Evolutionary conservation across 2,329 filamentous ascomycete species (phyloP), one percentile per base, ranked within the genome.

Genomic region (Fusarium staphyleae): DNA sequence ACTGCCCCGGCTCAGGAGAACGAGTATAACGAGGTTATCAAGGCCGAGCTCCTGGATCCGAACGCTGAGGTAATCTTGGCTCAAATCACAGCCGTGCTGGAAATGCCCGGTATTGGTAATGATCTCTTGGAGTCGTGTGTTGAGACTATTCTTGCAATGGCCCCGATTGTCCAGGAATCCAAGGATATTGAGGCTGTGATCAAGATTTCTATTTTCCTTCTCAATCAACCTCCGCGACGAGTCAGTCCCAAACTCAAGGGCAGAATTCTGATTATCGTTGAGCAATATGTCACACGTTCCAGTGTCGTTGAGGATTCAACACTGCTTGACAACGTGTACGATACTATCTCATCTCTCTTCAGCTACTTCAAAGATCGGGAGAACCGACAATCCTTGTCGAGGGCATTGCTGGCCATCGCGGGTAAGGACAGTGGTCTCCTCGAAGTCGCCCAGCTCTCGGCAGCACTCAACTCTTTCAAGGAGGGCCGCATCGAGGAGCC

Each of bases 211-310:
- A 87, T 88, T 9, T 93, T 89, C 70, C 80, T 97, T 29, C 82
- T 98, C 26, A 86, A 89, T 58, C 92, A 96, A 66, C 92, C 93
- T n/a, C 85, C 89, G 18, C 87, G 90, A 56, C 83, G 88, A 46
- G 91, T 98, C 28, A 93, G 84, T 60, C 90, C 91, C 0, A 90
- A 86, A 65, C 89, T 89, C 7, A 98, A 98, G 76, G 85, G 89
- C 6, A 86, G 87, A 15, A 81, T 99, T 28, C 77, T 99, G 30
- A 81, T 87, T 36, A 90, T 96, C 44, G 76, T 98, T 14, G 86
- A 95, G 69, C 85, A 88, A 55, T 96, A 97, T 60, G 81, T 96
- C 36, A 85, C 86, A 8, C 76, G 89, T 2, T 80, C 89, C 41
- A 66, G 74, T 5, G 78, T 70, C 2, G 62, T 61, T 12, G 67